Conservation (phyloP, 225 moss, liverwort and hornwort species). For the Sphagnum contortum region DNA sequence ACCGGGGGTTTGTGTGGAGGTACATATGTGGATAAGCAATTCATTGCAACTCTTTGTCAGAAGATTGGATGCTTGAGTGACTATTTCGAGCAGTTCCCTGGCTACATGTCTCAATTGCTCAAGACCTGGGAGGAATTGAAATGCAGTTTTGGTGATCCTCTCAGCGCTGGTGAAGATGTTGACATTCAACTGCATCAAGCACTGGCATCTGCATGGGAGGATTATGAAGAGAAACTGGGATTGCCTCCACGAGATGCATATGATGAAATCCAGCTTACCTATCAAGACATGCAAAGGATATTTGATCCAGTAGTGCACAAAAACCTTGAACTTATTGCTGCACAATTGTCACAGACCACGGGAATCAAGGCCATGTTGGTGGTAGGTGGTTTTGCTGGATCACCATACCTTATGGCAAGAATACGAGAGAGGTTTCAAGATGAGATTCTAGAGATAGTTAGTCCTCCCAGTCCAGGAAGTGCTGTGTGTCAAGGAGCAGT, state of each 20-base stretch:
- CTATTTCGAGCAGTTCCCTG: slow-evolving; percentile 16
- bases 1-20: slow-evolving; percentile 59
- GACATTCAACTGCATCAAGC: slow-evolving; percentile 10
- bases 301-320: slow-evolving; percentile 37
- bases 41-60: slow-evolving; percentile 18
- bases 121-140: slow-evolving; percentile 29
- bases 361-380: slow-evolving; percentile 26
- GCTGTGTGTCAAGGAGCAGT: slow-evolving; percentile 58
- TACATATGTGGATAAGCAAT: slow-evolving; percentile 26
- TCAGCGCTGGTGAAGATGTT: slow-evolving; percentile 7
- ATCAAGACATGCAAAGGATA: slow-evolving; percentile 27
- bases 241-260: slow-evolving; percentile 2
- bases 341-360: slow-evolving; percentile 15
- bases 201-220: slow-evolving; percentile 34
- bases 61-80: slow-evolving; percentile 31
- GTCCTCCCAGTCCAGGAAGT: slow-evolving; percentile 42
- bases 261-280: slow-evolving; percentile 27
- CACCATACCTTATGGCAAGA: slow-evolving; percentile 43
- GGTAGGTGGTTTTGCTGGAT: slow-evolving; percentile 60
- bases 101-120: slow-evolving; percentile 5
- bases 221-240: slow-evolving; percentile 4
- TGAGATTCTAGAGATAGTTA: slow-evolving; percentile 22
- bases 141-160: slow-evolving; percentile 20
- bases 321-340: slow-evolving; percentile 25
- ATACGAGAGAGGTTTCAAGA: slow-evolving; percentile 26